Conservation (phyloP, 176 grass and related monocot species). For the Bromus sterilis region DNA sequence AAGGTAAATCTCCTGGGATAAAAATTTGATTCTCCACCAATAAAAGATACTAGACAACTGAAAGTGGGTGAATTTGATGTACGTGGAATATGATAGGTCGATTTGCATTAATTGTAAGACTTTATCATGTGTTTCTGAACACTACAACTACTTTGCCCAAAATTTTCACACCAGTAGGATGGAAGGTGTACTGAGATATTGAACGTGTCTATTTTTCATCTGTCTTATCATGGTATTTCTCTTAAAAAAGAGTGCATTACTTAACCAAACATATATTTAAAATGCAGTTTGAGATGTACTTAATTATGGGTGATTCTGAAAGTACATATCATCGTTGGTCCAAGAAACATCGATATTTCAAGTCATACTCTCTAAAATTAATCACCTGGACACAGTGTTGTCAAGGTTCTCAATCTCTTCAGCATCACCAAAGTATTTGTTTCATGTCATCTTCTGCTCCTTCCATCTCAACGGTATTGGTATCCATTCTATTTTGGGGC, state of each 20-base stretch:
- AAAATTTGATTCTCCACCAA: constrained; percentile 24
- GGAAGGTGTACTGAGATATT: background rate
- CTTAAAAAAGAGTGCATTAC: background rate
- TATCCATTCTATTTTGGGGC: background rate
- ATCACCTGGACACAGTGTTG: background rate
- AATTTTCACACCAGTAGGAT: background rate
- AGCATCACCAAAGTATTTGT: background rate
- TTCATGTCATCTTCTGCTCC: background rate
- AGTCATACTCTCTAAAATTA: background rate
- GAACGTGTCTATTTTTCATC: background rate
- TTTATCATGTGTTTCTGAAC: background rate
- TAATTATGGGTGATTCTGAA: background rate
- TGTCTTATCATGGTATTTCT: background rate
- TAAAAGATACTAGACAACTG: constrained; percentile 18
- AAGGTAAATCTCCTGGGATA: background rate
- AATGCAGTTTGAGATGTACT: background rate
- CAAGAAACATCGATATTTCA: background rate
- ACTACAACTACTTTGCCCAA: background rate
- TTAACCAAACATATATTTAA: background rate
- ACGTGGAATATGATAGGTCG: background rate
- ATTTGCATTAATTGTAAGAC: background rate
- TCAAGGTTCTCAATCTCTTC: background rate
- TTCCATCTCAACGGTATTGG: background rate
- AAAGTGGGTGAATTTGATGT: constrained; percentile 2
- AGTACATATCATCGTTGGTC: background rate